A percentile compares a stretch with the other conserved stretches of the same genome.
These are phyloP conservation scores for Fomitopsis serialis DNA, from an alignment of 768 basidiomycete species.

Conservation along the genomic window DNA sequence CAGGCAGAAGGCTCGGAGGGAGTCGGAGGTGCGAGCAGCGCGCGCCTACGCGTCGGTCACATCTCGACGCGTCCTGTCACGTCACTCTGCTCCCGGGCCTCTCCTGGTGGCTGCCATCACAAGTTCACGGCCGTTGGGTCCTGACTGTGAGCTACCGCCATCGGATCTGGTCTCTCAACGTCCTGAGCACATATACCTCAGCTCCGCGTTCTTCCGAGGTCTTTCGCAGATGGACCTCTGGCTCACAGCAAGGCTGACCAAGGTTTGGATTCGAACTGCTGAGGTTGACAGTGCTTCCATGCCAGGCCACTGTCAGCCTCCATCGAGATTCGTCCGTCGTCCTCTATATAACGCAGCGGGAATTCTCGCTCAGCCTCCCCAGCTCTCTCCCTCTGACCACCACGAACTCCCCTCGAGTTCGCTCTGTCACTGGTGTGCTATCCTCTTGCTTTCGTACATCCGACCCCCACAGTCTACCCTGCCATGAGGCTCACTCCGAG, in stretches of 20 bases:
- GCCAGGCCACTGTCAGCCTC: not conserved
- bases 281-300: not conserved
- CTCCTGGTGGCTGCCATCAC: too few relatives aligned
- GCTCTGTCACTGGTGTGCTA: slow-evolving; percentile 9
- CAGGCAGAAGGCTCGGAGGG: too few relatives aligned
- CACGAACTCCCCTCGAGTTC: slow-evolving; percentile 16
- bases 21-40: not conserved
- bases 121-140: too few relatives aligned
- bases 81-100: too few relatives aligned
- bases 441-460: slow-evolving; percentile 12
- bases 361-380: not conserved
- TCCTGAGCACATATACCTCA: too few relatives aligned
- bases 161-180: too few relatives aligned
- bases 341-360: not conserved
- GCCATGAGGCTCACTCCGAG: slow-evolving; percentile 26
- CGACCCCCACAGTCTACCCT: slow-evolving; percentile 6
- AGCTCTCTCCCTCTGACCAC: slow-evolving; percentile 13
- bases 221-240: too few relatives aligned
- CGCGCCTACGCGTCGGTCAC: not conserved
- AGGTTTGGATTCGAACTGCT: not conserved
- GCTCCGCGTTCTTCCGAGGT: too few relatives aligned
- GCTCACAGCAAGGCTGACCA: too few relatives aligned
- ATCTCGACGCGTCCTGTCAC: too few relatives aligned
- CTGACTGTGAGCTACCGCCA: too few relatives aligned
- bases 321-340: not conserved